Evolutionary conservation across 805 yeast species (phyloP).

Genomic region (Candida coleopterorum): DNA sequence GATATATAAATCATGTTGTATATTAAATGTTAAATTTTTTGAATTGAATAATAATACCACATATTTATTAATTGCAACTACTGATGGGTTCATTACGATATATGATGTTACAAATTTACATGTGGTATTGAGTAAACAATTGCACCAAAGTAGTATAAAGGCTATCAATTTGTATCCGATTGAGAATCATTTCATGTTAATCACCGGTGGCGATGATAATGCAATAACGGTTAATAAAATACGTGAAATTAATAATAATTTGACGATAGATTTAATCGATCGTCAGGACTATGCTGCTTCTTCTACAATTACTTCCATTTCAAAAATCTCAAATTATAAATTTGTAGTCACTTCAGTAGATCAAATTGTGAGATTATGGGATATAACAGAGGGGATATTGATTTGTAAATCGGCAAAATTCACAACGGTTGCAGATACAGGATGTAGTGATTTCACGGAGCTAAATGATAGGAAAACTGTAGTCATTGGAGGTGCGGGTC

Average conservation of each 20-base stretch:
- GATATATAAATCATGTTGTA: conserved; percentile 69
- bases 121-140: conserved; percentile 16
- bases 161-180: conserved; percentile 33
- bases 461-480: conserved; percentile 26
- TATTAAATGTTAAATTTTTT: conserved; percentile 56
- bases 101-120: conserved; percentile 46
- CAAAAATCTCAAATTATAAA: conserved; percentile 21
- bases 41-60: conserved; percentile 16
- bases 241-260: not conserved
- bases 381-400: conserved; percentile 20
- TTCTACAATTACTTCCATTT: conserved; percentile 74
- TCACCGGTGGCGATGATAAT: conserved; percentile 94
- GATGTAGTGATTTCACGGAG: conserved; percentile 49
- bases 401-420: conserved; percentile 39
- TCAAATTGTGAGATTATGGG: conserved; percentile 71
- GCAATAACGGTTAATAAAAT: conserved; percentile 39
- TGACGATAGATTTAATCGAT: conserved; percentile 21
- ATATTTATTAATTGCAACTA: conserved; percentile 59
- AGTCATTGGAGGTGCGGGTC: conserved; percentile 78
- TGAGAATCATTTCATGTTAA: conserved; percentile 24
- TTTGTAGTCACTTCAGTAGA: conserved; percentile 75
- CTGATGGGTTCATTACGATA: conserved; percentile 73
- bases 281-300: conserved; percentile 66
- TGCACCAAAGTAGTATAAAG: conserved; percentile 87
- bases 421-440: conserved; percentile 90